Conservation (phyloP, 2,329 filamentous ascomycete genomes). For the Coniella vitis region DNA sequence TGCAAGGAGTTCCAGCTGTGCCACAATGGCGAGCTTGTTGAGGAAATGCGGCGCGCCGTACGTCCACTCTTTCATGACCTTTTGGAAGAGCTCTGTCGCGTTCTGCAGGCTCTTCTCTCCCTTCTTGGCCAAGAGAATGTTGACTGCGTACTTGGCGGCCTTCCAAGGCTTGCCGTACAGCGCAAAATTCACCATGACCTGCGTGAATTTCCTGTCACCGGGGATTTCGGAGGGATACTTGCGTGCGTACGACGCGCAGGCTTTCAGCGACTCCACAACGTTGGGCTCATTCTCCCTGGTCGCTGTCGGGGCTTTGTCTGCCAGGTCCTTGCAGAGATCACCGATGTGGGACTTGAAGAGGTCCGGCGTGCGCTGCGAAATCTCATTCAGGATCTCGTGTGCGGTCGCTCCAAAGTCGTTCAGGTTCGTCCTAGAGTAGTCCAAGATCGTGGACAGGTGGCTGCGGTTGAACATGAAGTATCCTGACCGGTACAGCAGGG, state of each 20-base stretch:
- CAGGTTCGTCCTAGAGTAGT: slow-evolving; percentile 77
- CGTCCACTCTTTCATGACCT: slow-evolving; percentile 65
- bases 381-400: slow-evolving; percentile 85
- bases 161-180: slow-evolving; percentile 73
- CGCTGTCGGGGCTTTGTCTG: slow-evolving; percentile 69
- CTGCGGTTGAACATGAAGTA: slow-evolving; percentile 90
- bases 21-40: slow-evolving; percentile 63
- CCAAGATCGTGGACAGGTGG: slow-evolving; percentile 84
- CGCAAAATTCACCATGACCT: slow-evolving; percentile 77
- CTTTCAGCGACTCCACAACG: slow-evolving; percentile 87
- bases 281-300: slow-evolving; percentile 61
- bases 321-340: slow-evolving; percentile 80
- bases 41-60: slow-evolving; percentile 71
- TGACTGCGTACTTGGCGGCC: slow-evolving; percentile 89
- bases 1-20: slow-evolving; percentile 69
- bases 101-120: slow-evolving; percentile 71
- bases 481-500: slow-evolving; percentile 76
- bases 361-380: slow-evolving; percentile 81
- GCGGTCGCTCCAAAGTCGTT: slow-evolving; percentile 70
- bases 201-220: slow-evolving; percentile 70
- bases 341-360: slow-evolving; percentile 90
- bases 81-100: slow-evolving; percentile 73
- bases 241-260: slow-evolving; percentile 84
- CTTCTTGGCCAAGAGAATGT: slow-evolving; percentile 72
- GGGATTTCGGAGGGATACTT: slow-evolving; percentile 81